Evolutionary conservation across 192 early-diverging fungal genomes (phyloP), one percentile per base, ranked within the genome.

Genomic region (Spinellus fusiger): DNA sequence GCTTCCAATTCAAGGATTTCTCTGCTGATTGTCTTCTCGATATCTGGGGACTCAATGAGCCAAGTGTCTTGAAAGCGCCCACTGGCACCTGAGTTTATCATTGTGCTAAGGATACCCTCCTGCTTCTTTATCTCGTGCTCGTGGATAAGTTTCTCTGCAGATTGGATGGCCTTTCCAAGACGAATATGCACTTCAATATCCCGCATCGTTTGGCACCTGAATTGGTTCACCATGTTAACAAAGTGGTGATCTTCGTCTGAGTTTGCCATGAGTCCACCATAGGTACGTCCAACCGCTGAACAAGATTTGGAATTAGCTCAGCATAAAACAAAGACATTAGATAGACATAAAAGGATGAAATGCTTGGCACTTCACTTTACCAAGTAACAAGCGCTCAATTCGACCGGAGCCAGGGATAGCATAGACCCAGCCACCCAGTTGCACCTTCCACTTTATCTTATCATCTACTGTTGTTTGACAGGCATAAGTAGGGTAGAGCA

Each of bases 401-500:
- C 64, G 59, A 8, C 64, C 50, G 8, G 56, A 22, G 16, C 48
- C 47, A 6, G 70, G 70, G 13, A 55, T 62, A 31, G 54, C 54
- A 63, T 57, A 72, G 0, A 59, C 35, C 70, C 70, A 72, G 15
- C 70, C 70, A 15, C 48, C 31, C 23, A 72, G 25, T 5, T 29
- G 44, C 25, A 59, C 47, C 59, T 54, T 58, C 70, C 70, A 72
- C 7, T 54, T 18, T 1, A 23, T 18, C 26, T 54, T 53, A 20
- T 57, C 18, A 16, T 53, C 38, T 6, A 57, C 50, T 8, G 61
- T 59, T 25, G 54, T 37, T n/a, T 61, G 27, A 28, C 31, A 20
- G 15, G 58, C 70, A 54, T 72, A 72, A 26, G 59, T 65, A 12
- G 70, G 70, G 44, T 66, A 72, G 0, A 72, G 35, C 55, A 72